Evolutionary conservation across 345 rosid species (phyloP), one percentile per base, ranked within the genome.

Genomic region (Eucalyptus cloeziana): DNA sequence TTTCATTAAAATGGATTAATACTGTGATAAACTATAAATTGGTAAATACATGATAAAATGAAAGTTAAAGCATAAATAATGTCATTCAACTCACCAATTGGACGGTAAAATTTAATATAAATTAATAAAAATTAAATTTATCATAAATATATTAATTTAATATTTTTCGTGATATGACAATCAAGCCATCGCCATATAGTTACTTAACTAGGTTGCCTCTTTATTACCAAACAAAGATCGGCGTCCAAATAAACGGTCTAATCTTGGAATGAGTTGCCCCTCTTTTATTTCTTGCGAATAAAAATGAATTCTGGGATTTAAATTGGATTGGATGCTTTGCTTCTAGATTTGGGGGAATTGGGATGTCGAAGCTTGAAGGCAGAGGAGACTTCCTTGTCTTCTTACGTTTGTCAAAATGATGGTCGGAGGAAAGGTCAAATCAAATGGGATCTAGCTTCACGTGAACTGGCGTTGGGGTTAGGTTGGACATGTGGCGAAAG

Each of bases 1-100:
- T 52, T 52, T 4, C 10, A 52, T 52, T 52, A 52, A 52, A 52
- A 52, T 52, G 8, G 1, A 52, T 52, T 52, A 52, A 52, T 52
- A 52, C 9, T 3, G 0, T 1, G 0, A 17, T 17, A 17, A 52
- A 17, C 56, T 19, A 52, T 19, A 52, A 52, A 3, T 52, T 52
- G 7, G 4, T 52, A 3, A 52, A 52, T 52, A 52, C 56, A 2
- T 3, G 2, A 52, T 9, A 52, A 52, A 52, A 52, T 24, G 4
- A 52, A 52, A 52, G 56, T 52, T 1, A 52, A 52, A 52, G 2
- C 24, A 3, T 52, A 19, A 52, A 52, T 52, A 52, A 43, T 43
- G 4, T 52, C 1, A 0, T 52, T 7, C 4, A 52, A 7, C 0
- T 19, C 2, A 1, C 0, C 0, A 52, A 52, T 52, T 52, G 19